Evolutionary conservation across 140 eudicot species (phyloP), one percentile per base, ranked within the genome.

Genomic region (Bidens hawaiensis): DNA sequence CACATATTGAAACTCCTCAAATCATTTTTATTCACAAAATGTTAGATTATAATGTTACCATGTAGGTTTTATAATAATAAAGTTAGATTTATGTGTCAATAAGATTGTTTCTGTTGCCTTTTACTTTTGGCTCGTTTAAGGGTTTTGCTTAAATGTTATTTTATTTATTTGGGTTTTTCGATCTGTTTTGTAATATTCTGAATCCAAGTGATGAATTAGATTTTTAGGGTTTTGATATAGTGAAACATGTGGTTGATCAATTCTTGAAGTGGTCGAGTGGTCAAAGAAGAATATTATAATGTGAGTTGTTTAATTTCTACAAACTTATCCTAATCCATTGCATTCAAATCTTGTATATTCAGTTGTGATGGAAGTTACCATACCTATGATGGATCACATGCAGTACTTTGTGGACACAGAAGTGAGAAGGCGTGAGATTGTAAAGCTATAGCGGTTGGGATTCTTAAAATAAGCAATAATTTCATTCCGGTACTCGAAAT

Each of bases 331-430:
- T 13, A 91, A 91, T 80, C 98, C 98, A 13, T 51, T 91, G 65
- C 84, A 90, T 60, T 89, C 84, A 36, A 87, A 87, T 76, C 89
- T 93, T 71, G 98, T 96, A 16, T 91, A 91, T 81, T 82, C 98
- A 17, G 96, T 82, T 31, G 98, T 91, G 47, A 84, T 80, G 98
- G 87, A 74, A 91, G 95, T 76, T 56, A 41, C 27, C 30, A 52
- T 40, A 64, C 42, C 36, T 27, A 5, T 50, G 18, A 15, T 50
- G 18, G 9, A 51, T 89, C 65, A 45, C 96, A 91, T 96, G 88
- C 98, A 91, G 81, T 87, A 87, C 76, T 91, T 91, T 78, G 98
- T 91, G 48, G 80, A 87, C 40, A 76, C 78, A 45, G 91, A 91
- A n/a, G n/a, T n/a, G n/a, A n/a, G n/a, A n/a, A n/a, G n/a, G n/a